Base-by-base conservation (phyloP, 73 alveolate genomes). In the Paraurostyla sp. region DNA sequence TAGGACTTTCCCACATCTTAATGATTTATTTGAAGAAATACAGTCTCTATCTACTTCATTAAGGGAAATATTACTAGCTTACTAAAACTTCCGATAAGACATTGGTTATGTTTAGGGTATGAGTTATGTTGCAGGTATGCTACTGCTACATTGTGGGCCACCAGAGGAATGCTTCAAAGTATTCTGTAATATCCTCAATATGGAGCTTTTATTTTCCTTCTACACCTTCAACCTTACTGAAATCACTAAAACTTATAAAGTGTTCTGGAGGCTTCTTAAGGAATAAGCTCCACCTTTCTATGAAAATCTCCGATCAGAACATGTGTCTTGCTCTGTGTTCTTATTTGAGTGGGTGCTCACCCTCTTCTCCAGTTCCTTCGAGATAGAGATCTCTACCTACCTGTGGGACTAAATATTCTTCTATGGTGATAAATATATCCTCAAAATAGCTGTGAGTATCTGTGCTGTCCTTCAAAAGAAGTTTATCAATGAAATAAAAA, bases 81-180 rank as follows among this genome's bases (percentile, higher is more conserved):
- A 56, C 42, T 91, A 85, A 49, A 85, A 93, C 16, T 90, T 89
- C 30, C 80, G 99, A 57, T 97, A 98, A 29, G 99, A 96, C 84
- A 93, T 96, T 43, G 99, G 99, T n/a, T 96, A 96, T 88, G 95
- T 94, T 15, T 96, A 96, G 76, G 99, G 99, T 27, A 93, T 96
- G 97, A 73, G 96, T 33, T 96, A 89, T 90, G 89, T 96, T 13
- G 99, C 98, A 0, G 99, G 93, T 16, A 92, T 95, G 50, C 78
- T 96, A 32, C 80, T 96, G 27, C 71, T 96, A 45, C 95, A 96
- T 87, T 68, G 95, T 90, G 98, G 95, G 32, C 93, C 92, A 58
- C 94, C 90, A 42, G 93, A 88, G 80, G 97, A 81, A n/a, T 81
- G 91, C 96, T 30, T 95, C 90, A 46, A 50, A 45, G 63, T 40